Evolutionary conservation across 345 rosid species (phyloP), one percentile per base, ranked within the genome.

Genomic region (Geranium brycei): DNA sequence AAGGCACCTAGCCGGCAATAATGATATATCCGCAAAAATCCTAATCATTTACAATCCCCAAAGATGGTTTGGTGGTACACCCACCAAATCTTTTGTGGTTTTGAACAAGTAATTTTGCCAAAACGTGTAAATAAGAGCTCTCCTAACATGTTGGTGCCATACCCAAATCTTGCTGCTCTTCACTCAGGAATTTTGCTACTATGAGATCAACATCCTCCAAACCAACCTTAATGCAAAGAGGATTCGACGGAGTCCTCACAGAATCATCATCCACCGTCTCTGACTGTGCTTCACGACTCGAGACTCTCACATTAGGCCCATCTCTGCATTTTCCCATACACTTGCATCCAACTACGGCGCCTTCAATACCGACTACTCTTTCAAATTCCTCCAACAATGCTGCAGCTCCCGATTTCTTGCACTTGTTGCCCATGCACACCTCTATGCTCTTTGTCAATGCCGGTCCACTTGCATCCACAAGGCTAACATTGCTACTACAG

Each of bases 371-470:
- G 56, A 81, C 64, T 0, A 67, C 80, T 66, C 65, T 86, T 72
- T 78, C 79, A 75, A 88, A 83, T 67, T 75, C 88, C 51, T 76
- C 80, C 62, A 88, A 64, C 74, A 88, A 67, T 0, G 79, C 73
- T n/a, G 74, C 77, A 14, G 78, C 81, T 67, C 92, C 96, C 12
- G 83, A 69, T 61, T 76, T 88, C 80, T 72, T 79, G 77, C 92
- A 88, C 73, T 88, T 88, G 4, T 77, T 78, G 31, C 96, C 96
- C 96, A 83, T 83, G 69, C 92, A 86, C 19, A 88, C 85, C 68
- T 88, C 92, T 4, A 88, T 65, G 67, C 77, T 77, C 71, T 76
- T 78, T 16, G 41, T 35, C 41, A 35, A 35, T 7, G 10, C 41
- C 5, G 41, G 10, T 7, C 41, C 41, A 4, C 7, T 35, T 35